Evolutionary conservation across 495 filamentous ascomycete species (phyloP).

Genomic region (Poronia punctata): DNA sequence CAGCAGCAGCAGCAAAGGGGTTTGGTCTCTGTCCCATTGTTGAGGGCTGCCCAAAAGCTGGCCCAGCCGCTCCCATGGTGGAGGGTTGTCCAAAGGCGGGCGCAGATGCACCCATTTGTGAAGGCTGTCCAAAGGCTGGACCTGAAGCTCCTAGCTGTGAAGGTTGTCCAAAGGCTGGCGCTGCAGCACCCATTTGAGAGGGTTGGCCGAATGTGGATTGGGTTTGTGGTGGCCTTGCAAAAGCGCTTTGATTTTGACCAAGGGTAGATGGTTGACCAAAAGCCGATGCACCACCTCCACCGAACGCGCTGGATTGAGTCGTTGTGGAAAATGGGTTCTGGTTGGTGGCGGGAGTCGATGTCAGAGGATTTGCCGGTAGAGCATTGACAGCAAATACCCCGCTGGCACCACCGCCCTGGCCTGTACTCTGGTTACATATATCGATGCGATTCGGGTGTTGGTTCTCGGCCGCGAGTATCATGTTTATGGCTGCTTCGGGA

Average conservation of each 20-base stretch:
- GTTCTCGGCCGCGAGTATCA: constrained; percentile 58
- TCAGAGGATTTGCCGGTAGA: constrained; percentile 18
- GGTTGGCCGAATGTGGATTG: constrained; percentile 37
- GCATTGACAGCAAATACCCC: constrained; percentile 20
- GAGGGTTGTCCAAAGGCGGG: constrained; percentile 31
- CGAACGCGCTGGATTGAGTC: constrained; percentile 20
- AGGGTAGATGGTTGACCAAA: constrained; percentile 41
- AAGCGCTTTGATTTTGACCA: constrained; percentile 35
- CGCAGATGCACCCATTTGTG: constrained; percentile 18
- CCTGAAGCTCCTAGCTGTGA: constrained; percentile 29
- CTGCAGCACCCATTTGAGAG: constrained; percentile 22
- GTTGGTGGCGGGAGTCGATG: constrained; percentile 14
- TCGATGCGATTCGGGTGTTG: constrained; percentile 78
- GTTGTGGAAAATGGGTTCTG: constrained; percentile 30
- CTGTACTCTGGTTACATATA: constrained; percentile 44
- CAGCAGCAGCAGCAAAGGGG: constrained; percentile 18
- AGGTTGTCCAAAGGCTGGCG: constrained; percentile 34
- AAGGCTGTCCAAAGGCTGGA: constrained; percentile 25
- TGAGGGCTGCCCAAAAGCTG: constrained; percentile 21
- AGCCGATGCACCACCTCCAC: constrained; percentile 12
- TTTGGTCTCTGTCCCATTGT: constrained; percentile 11
- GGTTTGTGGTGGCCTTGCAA: constrained; percentile 28
- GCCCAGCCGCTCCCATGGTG: constrained; percentile 26
- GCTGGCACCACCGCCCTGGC: constrained; percentile 26
- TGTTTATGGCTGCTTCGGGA: constrained; percentile 64